Base-by-base conservation (phyloP, 1,284 basidiomycete genomes). In the Trichosporon faecale region DNA sequence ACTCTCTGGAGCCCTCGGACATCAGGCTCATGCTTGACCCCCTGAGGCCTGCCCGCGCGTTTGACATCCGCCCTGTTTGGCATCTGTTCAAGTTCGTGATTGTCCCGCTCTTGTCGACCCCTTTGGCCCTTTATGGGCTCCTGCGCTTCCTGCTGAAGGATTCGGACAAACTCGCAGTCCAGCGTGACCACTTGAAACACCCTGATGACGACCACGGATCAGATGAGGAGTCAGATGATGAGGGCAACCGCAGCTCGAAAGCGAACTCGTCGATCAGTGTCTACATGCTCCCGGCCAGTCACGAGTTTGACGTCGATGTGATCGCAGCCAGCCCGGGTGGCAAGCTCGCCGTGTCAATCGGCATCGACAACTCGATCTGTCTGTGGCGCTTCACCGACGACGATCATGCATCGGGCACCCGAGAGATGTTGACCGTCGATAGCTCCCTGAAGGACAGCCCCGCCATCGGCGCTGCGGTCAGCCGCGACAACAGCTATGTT, bases 131-230 rank as follows among this genome's bases (percentile, higher is more conserved):
- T 2, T 98, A 92, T 80, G 86, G 88, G 8, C 83, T 98, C 23
- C 85, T 97, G 14, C 86, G 93, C n/a, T 95, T 95, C 79, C 86
- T 99, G 0, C 85, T 98, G 70, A 96, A 96, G 84, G 91, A 97
- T 74, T 89, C 94, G 0, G 94, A 98, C 72, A 87, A 95, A 1
- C 87, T 98, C 16, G 94, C 95, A 76, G 91, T 91, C 4, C 94
- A 95, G 77, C 86, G 90, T 57, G 87, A 91, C 69, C 69, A 76
- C 76, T 66, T 83, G 77, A 72, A 76, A 82, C n/a, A 80, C 57
- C 72, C 72, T 21, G 46, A 67, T 2, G 70, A 69, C 29, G 65
- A 66, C 1, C 61, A 74, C 12, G 72, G 66, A 21, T 74, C 65
- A 2, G 73, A 72, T 9, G 70, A 76, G 8, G 74, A 73, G 12